A percentile compares a stretch with the other conserved stretches of the same genome.
These are phyloP conservation scores for Trypanosoma congolense DNA, from an alignment of 208 protist species.

Conservation along the genomic window DNA sequence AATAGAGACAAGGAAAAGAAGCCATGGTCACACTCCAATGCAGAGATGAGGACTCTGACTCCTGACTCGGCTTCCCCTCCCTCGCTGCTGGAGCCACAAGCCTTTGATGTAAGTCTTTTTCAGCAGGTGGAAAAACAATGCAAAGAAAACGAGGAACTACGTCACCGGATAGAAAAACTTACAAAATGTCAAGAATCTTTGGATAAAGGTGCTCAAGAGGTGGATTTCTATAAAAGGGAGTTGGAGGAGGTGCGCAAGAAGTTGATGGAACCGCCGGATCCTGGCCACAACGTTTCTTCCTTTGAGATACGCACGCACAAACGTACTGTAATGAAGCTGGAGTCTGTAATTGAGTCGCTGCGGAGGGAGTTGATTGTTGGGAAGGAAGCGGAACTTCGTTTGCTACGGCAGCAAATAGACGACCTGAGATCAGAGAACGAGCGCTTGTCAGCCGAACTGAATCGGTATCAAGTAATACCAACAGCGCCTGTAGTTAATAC, in stretches of 20 bases:
- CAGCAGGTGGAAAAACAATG: slow-evolving; percentile 8
- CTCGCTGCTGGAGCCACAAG: slow-evolving; percentile 16
- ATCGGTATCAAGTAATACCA: slow-evolving; percentile 6
- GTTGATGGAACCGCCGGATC: slow-evolving; percentile 8
- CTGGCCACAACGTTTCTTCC: slow-evolving; percentile 17
- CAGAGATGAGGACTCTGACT: neutral
- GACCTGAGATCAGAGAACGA: slow-evolving; percentile 20
- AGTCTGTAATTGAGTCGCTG: slow-evolving; percentile 59
- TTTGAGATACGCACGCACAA: slow-evolving; percentile 44
- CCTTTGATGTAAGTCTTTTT: neutral
- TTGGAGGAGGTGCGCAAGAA: slow-evolving; percentile 25
- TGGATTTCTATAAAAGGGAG: slow-evolving; percentile 34
- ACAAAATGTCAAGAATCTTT: slow-evolving; percentile 33
- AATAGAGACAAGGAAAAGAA: neutral
- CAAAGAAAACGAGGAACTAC: slow-evolving; percentile 20
- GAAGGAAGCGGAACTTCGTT: slow-evolving; percentile 29
- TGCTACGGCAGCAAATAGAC: slow-evolving; percentile 32
- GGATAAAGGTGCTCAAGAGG: slow-evolving; percentile 21
- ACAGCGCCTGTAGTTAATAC: neutral
- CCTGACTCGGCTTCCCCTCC: slow-evolving; percentile 7
- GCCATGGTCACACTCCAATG: neutral
- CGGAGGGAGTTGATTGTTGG: slow-evolving; percentile 49
- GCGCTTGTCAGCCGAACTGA: slow-evolving; percentile 42
- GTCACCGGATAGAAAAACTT: slow-evolving; percentile 21
- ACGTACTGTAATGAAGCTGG: slow-evolving; percentile 39